phyloP scores from a whole-genome alignment of 2,329 filamentous ascomycete species.

The Neonectria hederae region DNA sequence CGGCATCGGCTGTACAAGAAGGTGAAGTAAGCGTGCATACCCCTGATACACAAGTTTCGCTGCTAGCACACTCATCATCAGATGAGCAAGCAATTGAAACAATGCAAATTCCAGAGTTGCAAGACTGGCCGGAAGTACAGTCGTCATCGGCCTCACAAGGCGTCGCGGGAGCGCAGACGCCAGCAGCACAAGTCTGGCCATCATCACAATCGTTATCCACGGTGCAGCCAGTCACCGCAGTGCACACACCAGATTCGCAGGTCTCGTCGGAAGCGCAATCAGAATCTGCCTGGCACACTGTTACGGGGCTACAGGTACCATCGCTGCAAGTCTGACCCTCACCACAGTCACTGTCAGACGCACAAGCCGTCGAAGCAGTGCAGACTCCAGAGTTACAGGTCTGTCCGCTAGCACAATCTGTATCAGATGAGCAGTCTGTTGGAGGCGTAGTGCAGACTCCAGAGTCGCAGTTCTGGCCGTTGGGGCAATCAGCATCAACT shows the following conservation, averaged over 20 bases:
- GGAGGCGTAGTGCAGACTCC: neutral
- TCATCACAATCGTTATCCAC: slow-evolving; percentile 1
- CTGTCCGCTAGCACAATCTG: neutral
- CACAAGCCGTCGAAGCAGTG: neutral
- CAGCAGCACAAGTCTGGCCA: neutral
- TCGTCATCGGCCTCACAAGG: neutral
- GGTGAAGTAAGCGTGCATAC: neutral
- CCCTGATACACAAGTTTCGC: slow-evolving; percentile 1
- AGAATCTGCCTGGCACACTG: neutral
- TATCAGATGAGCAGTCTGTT: neutral
- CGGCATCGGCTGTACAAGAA: neutral
- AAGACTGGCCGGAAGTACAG: slow-evolving; percentile 5
- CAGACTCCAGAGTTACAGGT: neutral
- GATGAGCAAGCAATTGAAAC: neutral
- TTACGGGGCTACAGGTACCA: neutral
- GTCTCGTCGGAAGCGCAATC: neutral
- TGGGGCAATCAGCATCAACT: neutral
- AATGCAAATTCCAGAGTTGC: neutral
- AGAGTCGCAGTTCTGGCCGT: neutral
- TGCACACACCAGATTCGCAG: neutral
- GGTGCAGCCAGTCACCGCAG: neutral
- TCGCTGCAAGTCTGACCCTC: neutral
- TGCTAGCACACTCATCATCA: neutral
- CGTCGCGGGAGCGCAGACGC: neutral
- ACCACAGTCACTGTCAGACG: neutral